Conservation (phyloP, 768 basidiomycete genomes). For the Boletus reticulatus region DNA sequence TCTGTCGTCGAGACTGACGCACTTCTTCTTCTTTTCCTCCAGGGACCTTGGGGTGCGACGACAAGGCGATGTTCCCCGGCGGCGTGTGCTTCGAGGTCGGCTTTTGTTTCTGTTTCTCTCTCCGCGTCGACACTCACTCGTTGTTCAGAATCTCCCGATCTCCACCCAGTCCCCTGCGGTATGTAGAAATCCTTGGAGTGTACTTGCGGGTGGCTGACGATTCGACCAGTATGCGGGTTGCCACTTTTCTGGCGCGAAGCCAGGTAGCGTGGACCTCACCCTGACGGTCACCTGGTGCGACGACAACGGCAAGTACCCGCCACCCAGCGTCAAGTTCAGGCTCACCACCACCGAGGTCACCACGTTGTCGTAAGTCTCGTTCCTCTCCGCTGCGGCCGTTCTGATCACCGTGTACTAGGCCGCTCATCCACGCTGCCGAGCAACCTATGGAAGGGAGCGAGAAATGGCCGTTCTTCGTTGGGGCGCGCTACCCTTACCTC, state of each 20-base stretch:
- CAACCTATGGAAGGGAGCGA: background rate
- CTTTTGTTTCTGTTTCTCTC: background rate
- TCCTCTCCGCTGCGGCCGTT: background rate
- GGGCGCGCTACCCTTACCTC: background rate
- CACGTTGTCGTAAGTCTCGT: background rate
- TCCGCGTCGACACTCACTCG: background rate
- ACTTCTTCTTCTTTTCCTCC: background rate
- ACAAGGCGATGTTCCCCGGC: conserved; percentile 4
- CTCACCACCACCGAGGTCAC: background rate
- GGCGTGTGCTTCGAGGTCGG: conserved; percentile 3
- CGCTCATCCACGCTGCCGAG: background rate
- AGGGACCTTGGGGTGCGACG: conserved; percentile 5
- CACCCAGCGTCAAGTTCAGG: background rate
- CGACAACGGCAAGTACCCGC: background rate
- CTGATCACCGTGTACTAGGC: background rate
- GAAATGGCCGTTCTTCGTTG: background rate
- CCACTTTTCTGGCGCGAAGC: background rate
- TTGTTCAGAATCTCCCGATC: background rate
- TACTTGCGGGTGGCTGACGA: background rate
- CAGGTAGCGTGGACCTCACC: background rate
- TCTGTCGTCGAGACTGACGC: background rate
- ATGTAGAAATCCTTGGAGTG: background rate
- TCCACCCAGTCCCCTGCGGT: background rate
- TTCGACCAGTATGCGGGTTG: background rate
- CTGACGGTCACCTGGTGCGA: background rate